Base-by-base conservation (phyloP, 2,329 filamentous ascomycete species). In the Xylariaceae sp. region DNA sequence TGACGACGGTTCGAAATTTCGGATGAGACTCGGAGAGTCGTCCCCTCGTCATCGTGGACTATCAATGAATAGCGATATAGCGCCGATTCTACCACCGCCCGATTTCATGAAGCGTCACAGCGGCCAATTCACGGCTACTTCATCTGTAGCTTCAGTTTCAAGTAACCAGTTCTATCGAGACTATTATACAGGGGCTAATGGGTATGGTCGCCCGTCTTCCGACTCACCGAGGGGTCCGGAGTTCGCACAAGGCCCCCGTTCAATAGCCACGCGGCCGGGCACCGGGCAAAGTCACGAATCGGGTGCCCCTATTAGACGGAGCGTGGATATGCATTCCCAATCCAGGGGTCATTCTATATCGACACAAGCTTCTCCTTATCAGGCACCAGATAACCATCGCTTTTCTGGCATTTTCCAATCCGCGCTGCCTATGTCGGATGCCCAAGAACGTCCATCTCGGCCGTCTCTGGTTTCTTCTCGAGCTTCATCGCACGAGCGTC, bases 371-470 rank as follows among this genome's bases (percentile, higher is more conserved):
- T 80, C 79, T 42, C 74, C 71, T 59, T 72, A 75, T 55, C 73
- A 71, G 51, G 67, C 71, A 39, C 73, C 69, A 55, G 75, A 80
- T 9, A 69, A 69, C 34, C 76, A 77, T 40, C 84, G 86, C 42
- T 86, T 82, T 64, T 91, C 88, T 0, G 88, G 86, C 4, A 75
- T 95, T 27, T 96, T 96, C 74, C 89, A 89, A 57, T 95, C 91
- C 0, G 91, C 91, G 4, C 81, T 96, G 68, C 91, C 91, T 1
- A 80, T 91, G 74, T 81, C 85, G 1, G 89, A 95, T 63, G 79
- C 77, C 1, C 76, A 80, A 4, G 80, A 79, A 43, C 76, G 76
- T 53, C 78, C 71, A 61, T 73, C 71, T 60, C 71, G 75, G 50
- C 79, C 77, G 7, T 85, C 83, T 12, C 73, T 80, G 53, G 79